phyloP scores from a whole-genome alignment of 305 asterid genomes.

The Ilex paraguariensis region DNA sequence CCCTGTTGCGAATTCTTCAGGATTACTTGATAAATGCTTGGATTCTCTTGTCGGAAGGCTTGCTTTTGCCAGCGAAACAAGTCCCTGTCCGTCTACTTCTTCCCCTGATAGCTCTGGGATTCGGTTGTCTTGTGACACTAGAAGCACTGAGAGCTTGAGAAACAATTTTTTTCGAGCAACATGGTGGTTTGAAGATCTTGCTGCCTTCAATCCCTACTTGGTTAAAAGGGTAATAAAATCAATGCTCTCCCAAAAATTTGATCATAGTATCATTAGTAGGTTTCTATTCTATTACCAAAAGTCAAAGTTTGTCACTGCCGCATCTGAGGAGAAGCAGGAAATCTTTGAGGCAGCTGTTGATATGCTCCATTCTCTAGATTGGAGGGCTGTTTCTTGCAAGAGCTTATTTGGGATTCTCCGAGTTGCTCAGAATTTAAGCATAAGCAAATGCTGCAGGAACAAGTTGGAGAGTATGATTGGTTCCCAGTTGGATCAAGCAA shows the following conservation, averaged over 20 bases:
- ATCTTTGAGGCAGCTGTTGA: constrained; percentile 44
- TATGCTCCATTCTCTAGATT: constrained; percentile 53
- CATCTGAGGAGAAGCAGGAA: constrained; percentile 33
- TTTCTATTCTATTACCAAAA: constrained; percentile 71
- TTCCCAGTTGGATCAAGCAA: constrained; percentile 52
- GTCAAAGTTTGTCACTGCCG: constrained; percentile 35
- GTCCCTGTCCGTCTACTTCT: constrained; percentile 64
- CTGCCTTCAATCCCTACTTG: constrained; percentile 21
- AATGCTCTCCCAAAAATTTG: constrained; percentile 46
- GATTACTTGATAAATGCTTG: constrained; percentile 41
- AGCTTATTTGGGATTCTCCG: constrained; percentile 60
- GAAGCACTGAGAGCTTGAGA: constrained; percentile 71
- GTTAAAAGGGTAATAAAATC: constrained; percentile 33
- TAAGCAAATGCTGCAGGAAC: constrained; percentile 34
- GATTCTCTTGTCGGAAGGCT: constrained; percentile 47
- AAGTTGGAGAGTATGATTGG: constrained; percentile 71
- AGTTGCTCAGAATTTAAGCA: constrained; percentile 30
- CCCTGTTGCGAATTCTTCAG: constrained; percentile 27
- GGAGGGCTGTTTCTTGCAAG: constrained; percentile 44
- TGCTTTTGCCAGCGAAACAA: constrained; percentile 46
- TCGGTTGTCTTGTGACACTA: constrained; percentile 61
- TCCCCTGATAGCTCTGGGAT: constrained; percentile 66
- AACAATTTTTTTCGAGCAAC: constrained; percentile 35
- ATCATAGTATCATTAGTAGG: constrained; percentile 44
- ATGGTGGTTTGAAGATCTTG: constrained; percentile 88